Percentiles rank a stretch among this genome's conserved stretches.
Conservation (phyloP, 202 grass and related monocot species). For the Dendrocalamus latiflorus region DNA sequence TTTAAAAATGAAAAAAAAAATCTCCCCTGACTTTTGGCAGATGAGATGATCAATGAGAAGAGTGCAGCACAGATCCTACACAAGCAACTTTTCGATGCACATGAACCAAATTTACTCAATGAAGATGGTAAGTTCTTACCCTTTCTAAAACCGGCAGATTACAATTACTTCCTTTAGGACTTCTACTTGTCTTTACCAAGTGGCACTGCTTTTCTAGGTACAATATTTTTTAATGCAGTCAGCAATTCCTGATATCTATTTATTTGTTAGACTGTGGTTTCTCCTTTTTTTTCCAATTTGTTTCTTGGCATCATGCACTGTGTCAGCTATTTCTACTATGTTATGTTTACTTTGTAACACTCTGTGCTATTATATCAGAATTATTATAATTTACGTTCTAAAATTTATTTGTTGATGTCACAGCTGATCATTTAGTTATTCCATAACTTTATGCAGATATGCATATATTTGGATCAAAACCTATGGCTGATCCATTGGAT, state of each 20-base stretch:
- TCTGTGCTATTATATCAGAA: background rate
- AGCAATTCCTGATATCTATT: background rate
- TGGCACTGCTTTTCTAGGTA: conserved; percentile 7
- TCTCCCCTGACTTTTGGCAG: conserved; percentile 33
- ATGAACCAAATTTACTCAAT: conserved; percentile 84
- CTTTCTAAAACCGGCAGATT: conserved; percentile 5
- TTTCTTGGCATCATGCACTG: background rate
- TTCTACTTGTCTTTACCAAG: background rate
- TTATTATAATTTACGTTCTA: background rate
- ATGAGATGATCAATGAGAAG: conserved; percentile 69
- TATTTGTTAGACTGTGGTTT: conserved; percentile 24
- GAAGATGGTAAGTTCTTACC: conserved; percentile 58
- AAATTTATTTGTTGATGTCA: background rate
- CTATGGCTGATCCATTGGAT: conserved; percentile 82
- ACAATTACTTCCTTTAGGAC: background rate
- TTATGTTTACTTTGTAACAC: background rate
- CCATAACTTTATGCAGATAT: conserved; percentile 72
- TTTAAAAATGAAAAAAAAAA: conserved; percentile 22
- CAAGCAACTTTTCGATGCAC: conserved; percentile 74
- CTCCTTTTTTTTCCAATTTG: background rate
- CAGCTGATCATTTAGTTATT: conserved; percentile 6
- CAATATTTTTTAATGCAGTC: conserved; percentile 16
- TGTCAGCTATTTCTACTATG: background rate
- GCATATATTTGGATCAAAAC: conserved; percentile 97
- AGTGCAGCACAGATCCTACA: conserved; percentile 54